phyloP scores from a whole-genome alignment of 106 monocot genomes.

The Dendrobium chrysotoxum region DNA sequence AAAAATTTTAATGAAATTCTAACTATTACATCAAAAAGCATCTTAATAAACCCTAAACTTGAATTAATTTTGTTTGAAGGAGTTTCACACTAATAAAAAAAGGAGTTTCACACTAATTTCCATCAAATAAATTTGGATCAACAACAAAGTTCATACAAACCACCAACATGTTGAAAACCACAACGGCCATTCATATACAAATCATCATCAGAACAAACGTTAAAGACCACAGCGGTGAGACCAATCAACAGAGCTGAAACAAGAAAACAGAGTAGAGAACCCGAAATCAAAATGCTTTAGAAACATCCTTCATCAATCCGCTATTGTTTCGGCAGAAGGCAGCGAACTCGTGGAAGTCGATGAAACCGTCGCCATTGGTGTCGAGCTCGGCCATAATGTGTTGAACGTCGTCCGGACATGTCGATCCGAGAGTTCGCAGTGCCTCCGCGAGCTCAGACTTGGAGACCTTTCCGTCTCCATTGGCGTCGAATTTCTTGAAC shows the following conservation, averaged over 20 bases:
- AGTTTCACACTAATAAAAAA: too few relatives aligned
- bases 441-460: constrained; percentile 10
- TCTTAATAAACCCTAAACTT: too few relatives aligned
- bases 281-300: constrained; percentile 25
- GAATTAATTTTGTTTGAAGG: too few relatives aligned
- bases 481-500: constrained; percentile 13
- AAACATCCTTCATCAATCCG: constrained; percentile 56
- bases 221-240: background rate
- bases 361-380: constrained; percentile 51
- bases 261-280: background rate
- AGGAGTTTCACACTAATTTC: too few relatives aligned
- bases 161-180: too few relatives aligned
- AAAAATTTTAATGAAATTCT: too few relatives aligned
- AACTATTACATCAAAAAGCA: too few relatives aligned
- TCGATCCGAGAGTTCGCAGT: constrained; percentile 7
- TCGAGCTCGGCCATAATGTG: constrained; percentile 33
- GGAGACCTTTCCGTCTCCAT: constrained; percentile 16
- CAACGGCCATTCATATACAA: too few relatives aligned
- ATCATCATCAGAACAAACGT: too few relatives aligned
- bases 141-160: too few relatives aligned
- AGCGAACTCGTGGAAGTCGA: constrained; percentile 39
- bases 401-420: constrained; percentile 2
- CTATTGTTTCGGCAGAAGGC: constrained; percentile 42
- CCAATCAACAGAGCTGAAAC: background rate
- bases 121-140: too few relatives aligned